These are phyloP conservation scores for Globisporangium polare DNA, from an alignment of 352 stramenopile species.

Conservation along the genomic window DNA sequence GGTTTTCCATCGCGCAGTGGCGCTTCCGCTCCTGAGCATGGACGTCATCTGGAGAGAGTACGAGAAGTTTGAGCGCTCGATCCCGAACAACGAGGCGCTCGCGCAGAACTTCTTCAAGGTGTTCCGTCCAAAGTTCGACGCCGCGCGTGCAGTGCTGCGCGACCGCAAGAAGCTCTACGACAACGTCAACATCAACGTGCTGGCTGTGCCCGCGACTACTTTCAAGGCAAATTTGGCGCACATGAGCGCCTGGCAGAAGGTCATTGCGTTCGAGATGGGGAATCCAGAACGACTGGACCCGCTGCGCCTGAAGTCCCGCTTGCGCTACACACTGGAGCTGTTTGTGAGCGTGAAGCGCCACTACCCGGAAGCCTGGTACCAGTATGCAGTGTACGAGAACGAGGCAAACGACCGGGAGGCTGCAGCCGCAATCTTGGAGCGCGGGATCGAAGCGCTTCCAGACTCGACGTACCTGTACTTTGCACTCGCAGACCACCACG, in stretches of 20 bases:
- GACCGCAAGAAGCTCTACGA: constrained; percentile 86
- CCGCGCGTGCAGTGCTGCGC: constrained; percentile 65
- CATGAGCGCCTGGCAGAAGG: constrained; percentile 78
- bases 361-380: constrained; percentile 82
- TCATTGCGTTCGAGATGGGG: constrained; percentile 67
- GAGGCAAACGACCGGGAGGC: constrained; percentile 71
- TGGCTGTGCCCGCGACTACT: constrained; percentile 45
- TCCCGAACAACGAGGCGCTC: constrained; percentile 85
- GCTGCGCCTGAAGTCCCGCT: constrained; percentile 68
- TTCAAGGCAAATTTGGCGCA: constrained; percentile 33
- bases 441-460: constrained; percentile 68
- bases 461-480: constrained; percentile 82
- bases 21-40: constrained; percentile 72
- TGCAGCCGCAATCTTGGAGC: constrained; percentile 62
- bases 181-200: constrained; percentile 60
- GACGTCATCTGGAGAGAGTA: constrained; percentile 85
- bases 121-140: constrained; percentile 82
- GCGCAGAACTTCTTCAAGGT: constrained; percentile 88
- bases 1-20: constrained; percentile 79
- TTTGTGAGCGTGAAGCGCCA: constrained; percentile 76
- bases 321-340: constrained; percentile 82
- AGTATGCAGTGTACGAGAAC: constrained; percentile 81
- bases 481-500: constrained; percentile 77
- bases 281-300: constrained; percentile 83
- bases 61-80: constrained; percentile 84